These are phyloP conservation scores for Xylariaceae sp. DNA, from an alignment of 2,329 filamentous ascomycete species.

Conservation along the genomic window DNA sequence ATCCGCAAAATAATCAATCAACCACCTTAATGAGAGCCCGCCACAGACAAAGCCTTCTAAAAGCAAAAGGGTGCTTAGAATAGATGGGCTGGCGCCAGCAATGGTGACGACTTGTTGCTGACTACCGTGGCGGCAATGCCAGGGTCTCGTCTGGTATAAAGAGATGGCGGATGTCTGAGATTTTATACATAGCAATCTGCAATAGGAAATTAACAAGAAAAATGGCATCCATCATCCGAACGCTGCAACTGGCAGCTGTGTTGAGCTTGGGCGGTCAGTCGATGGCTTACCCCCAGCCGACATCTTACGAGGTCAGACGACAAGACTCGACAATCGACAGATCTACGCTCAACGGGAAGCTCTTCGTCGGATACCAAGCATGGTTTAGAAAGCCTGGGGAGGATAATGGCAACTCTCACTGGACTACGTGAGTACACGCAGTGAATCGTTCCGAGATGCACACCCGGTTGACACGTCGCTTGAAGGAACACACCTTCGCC, in stretches of 20 bases:
- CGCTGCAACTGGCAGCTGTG: constrained; percentile 6
- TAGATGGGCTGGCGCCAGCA: constrained; percentile 9
- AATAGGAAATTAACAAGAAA: neutral
- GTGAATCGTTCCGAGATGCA: neutral
- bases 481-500: constrained; percentile 18
- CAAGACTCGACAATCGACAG: constrained; percentile 20
- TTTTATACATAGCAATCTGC: no score
- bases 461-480: neutral
- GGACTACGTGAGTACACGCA: constrained; percentile 23
- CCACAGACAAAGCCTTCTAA: no score
- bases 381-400: constrained; percentile 25
- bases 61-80: no score
- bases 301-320: constrained; percentile 2
- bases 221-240: constrained; percentile 3
- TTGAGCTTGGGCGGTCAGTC: constrained; percentile 10
- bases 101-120: constrained; percentile 1
- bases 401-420: constrained; percentile 24
- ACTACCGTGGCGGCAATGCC: neutral
- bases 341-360: constrained; percentile 23
- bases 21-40: no score
- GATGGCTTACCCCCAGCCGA: constrained; percentile 3
- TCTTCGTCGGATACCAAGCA: constrained; percentile 25
- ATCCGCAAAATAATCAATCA: no score
- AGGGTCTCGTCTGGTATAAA: constrained; percentile 2
- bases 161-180: neutral